A percentile compares a stretch with the other conserved stretches of the same genome.
Conservation (phyloP, 1,284 basidiomycete genomes). For the Irpex sp. region DNA sequence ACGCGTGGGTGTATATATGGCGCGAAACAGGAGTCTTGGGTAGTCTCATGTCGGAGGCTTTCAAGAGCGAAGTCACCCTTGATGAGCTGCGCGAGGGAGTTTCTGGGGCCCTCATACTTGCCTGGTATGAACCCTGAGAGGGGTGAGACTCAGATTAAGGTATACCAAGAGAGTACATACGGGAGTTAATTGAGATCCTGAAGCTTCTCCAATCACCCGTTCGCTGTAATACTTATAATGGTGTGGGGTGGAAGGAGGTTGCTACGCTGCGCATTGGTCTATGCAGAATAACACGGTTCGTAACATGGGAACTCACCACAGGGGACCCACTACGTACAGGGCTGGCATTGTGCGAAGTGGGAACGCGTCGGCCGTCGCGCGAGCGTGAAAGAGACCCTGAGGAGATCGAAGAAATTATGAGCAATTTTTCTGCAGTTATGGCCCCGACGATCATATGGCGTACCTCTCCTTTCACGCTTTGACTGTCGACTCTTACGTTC, state of each 20-base stretch:
- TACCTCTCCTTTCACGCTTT: constrained; percentile 40
- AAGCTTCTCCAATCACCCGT: constrained; percentile 26
- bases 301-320: constrained; percentile 30
- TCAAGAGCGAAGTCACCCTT: constrained; percentile 13
- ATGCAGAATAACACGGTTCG: background rate
- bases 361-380: constrained; percentile 50
- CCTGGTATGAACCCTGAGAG: constrained; percentile 13
- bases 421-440: background rate
- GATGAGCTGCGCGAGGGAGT: constrained; percentile 18
- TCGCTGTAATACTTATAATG: constrained; percentile 30
- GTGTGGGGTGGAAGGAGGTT: constrained; percentile 28
- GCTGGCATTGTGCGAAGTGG: constrained; percentile 24
- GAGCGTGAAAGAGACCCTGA: constrained; percentile 46
- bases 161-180: constrained; percentile 12
- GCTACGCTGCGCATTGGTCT: constrained; percentile 2
- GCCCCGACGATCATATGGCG: background rate
- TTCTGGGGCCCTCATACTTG: constrained; percentile 6
- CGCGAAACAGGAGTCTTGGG: constrained; percentile 22
- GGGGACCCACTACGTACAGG: constrained; percentile 21
- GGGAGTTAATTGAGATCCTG: constrained; percentile 16
- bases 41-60: constrained; percentile 9
- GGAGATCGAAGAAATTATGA: background rate
- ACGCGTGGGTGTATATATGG: constrained; percentile 26
- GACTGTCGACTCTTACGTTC: constrained; percentile 59
- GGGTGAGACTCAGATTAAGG: background rate